Conservation (phyloP, 2,329 filamentous ascomycete genomes). For the Chaetomiaceae sp. region DNA sequence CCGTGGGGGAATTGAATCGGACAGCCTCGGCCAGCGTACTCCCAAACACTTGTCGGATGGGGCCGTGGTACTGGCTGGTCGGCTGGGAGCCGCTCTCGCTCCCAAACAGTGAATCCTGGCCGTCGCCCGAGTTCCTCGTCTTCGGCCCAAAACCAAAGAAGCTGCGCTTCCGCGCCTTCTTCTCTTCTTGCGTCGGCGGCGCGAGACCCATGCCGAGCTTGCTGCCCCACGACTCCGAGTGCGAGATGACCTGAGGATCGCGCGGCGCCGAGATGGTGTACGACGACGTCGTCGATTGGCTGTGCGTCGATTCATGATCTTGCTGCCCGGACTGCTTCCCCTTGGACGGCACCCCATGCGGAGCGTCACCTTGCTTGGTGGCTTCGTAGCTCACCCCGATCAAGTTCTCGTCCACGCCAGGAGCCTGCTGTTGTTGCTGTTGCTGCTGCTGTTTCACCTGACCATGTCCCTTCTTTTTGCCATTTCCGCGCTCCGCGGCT, state of each 20-base stretch:
- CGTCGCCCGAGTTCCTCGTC: slow-evolving; percentile 53
- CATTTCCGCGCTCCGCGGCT: slow-evolving; percentile 34
- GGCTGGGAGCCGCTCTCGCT: slow-evolving; percentile 43
- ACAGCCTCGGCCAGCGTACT: slow-evolving; percentile 82
- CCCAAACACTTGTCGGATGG: slow-evolving; percentile 73
- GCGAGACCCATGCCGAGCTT: slow-evolving; percentile 50
- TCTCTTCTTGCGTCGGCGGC: slow-evolving; percentile 59
- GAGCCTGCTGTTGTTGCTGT: slow-evolving; percentile 23
- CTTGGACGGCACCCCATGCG: slow-evolving; percentile 39
- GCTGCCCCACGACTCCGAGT: slow-evolving; percentile 81
- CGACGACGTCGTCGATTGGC: slow-evolving; percentile 36
- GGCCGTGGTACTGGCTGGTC: slow-evolving; percentile 42
- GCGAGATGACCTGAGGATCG: slow-evolving; percentile 78
- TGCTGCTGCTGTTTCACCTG: slow-evolving; percentile 30
- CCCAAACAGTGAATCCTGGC: slow-evolving; percentile 51
- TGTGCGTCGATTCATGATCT: slow-evolving; percentile 32
- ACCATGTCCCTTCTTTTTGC: slow-evolving; percentile 41
- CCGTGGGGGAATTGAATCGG: slow-evolving; percentile 67
- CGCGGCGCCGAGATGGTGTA: slow-evolving; percentile 76
- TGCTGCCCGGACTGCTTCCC: slow-evolving; percentile 34
- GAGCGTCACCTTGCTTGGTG: slow-evolving; percentile 48
- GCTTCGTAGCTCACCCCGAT: slow-evolving; percentile 57
- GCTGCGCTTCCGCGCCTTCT: slow-evolving; percentile 74
- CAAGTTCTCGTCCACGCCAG: slow-evolving; percentile 39
- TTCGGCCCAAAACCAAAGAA: slow-evolving; percentile 66